A percentile compares a stretch with the other conserved stretches of the same genome.
phyloP scores from a whole-genome alignment of 345 rosid genomes.

The Citrus mangshanensis region DNA sequence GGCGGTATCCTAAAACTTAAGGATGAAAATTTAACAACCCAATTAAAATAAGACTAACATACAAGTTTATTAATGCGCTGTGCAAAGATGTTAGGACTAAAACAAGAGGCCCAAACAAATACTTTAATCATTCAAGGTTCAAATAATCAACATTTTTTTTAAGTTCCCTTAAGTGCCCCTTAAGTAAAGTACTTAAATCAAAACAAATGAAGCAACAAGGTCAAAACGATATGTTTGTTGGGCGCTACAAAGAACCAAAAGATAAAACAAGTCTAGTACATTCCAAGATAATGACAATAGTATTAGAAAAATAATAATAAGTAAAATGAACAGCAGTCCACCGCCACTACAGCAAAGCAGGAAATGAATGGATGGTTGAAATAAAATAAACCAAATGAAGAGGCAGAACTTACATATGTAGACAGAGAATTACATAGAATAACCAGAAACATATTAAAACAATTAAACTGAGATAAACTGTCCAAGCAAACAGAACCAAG shows the following conservation, averaged over 20 bases:
- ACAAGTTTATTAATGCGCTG: not conserved
- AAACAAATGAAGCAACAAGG: not conserved
- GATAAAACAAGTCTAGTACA: not conserved
- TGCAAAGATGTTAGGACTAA: not conserved
- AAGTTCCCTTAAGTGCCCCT: not conserved
- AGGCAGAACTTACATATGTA: not conserved
- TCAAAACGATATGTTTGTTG: not conserved
- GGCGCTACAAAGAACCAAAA: not conserved
- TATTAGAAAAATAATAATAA: no score
- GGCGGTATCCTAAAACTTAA: not conserved
- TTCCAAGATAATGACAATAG: not conserved
- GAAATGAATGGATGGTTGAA: not conserved
- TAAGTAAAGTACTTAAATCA: not conserved
- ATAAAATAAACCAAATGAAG: not conserved
- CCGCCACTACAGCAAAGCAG: not conserved
- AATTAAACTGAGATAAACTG: not conserved
- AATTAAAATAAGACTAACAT: not conserved
- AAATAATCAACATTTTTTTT: no score
- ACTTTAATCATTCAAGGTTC: not conserved
- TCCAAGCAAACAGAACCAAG: not conserved
- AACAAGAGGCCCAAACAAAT: not conserved
- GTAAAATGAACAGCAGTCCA: not conserved
- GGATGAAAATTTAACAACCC: not conserved
- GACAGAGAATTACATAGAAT: not conserved
- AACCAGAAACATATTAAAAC: not conserved